These are phyloP conservation scores for Kregervanrija fluxuum DNA, from an alignment of 805 yeast genomes.

Conservation along the genomic window DNA sequence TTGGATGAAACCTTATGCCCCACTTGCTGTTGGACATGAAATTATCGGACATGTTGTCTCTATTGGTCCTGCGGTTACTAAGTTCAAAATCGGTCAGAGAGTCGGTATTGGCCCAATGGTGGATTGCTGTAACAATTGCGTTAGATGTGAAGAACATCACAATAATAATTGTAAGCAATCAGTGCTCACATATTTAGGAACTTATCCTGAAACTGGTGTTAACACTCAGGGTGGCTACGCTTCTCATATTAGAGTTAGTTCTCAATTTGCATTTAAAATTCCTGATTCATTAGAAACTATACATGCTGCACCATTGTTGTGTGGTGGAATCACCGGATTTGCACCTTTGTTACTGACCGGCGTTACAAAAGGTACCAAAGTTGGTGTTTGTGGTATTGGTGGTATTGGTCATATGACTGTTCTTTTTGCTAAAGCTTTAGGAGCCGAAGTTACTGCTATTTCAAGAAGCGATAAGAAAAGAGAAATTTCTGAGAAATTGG, in stretches of 20 bases:
- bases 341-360: slow-evolving; percentile 38
- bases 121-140: slow-evolving; percentile 33
- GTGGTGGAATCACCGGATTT: slow-evolving; percentile 51
- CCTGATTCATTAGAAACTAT: slow-evolving; percentile 37
- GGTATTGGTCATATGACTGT: slow-evolving; percentile 42
- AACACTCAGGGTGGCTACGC: slow-evolving; percentile 44
- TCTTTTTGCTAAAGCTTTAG: slow-evolving; percentile 49
- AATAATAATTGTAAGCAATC: slow-evolving; percentile 43
- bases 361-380: slow-evolving; percentile 41
- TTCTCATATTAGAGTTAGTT: slow-evolving; percentile 37
- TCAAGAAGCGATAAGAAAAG: slow-evolving; percentile 45
- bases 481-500: slow-evolving; percentile 41
- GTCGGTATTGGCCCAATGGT: slow-evolving; percentile 46
- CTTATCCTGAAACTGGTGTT: slow-evolving; percentile 39
- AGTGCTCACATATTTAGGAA: slow-evolving; percentile 44
- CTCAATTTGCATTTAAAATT: slow-evolving; percentile 39
- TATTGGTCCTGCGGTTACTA: slow-evolving; percentile 27
- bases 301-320: slow-evolving; percentile 45
- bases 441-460: slow-evolving; percentile 52
- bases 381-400: slow-evolving; percentile 43
- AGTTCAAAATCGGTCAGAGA: slow-evolving; percentile 38
- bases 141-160: slow-evolving; percentile 29
- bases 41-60: slow-evolving; percentile 36
- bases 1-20: slow-evolving; percentile 13
- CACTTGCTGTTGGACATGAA: slow-evolving; percentile 38